phyloP scores from a whole-genome alignment of 371 early-diverging fungal genomes.

The Mucor racemosus region DNA sequence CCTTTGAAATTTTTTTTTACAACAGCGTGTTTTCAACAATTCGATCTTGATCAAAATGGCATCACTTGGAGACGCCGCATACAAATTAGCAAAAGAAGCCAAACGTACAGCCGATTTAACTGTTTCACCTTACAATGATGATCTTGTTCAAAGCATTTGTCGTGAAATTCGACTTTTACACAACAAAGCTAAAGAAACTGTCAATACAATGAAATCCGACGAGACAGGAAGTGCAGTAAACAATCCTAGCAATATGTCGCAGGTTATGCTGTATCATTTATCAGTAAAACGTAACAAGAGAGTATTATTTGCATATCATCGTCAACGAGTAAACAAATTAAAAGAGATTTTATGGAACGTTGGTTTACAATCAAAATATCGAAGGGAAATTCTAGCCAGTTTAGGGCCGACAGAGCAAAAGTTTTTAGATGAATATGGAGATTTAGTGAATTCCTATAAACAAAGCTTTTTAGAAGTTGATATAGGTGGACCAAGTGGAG shows the following conservation, averaged over 20 bases:
- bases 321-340: constrained; percentile 72
- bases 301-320: constrained; percentile 88
- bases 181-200: constrained; percentile 38
- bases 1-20: constrained; percentile 4
- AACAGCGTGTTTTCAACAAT: no score
- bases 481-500: constrained; percentile 72
- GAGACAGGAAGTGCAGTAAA: constrained; percentile 5
- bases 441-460: constrained; percentile 68
- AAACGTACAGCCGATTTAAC: constrained; percentile 77
- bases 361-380: constrained; percentile 50
- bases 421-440: constrained; percentile 66
- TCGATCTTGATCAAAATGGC: constrained; percentile 9
- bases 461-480: constrained; percentile 74
- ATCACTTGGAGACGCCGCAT: constrained; percentile 43
- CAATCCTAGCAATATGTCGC: constrained; percentile 39
- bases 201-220: constrained; percentile 29
- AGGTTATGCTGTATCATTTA: constrained; percentile 59
- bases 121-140: constrained; percentile 79
- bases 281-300: constrained; percentile 81
- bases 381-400: constrained; percentile 48
- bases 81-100: constrained; percentile 82
- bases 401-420: constrained; percentile 71
- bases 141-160: constrained; percentile 80
- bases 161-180: constrained; percentile 75
- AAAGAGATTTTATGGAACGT: constrained; percentile 80